These are phyloP conservation scores for Penicillium sp. DNA, from an alignment of 2,329 filamentous ascomycete species.

Conservation along the genomic window DNA sequence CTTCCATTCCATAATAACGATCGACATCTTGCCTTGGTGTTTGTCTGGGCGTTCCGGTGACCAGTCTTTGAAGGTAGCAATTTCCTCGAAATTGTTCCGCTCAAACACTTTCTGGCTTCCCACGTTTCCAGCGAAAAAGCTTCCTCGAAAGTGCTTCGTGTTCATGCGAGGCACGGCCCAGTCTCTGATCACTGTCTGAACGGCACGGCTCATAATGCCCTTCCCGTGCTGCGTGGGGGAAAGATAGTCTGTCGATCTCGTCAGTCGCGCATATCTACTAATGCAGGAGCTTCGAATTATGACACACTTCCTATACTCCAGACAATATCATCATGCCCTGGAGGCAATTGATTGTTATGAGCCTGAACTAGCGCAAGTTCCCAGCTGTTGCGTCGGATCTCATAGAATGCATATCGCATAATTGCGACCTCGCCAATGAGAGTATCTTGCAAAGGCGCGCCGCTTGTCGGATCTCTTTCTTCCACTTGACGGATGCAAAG, in stretches of 20 bases:
- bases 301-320: constrained; percentile 30
- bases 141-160: constrained; percentile 19
- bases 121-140: constrained; percentile 26
- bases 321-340: constrained; percentile 26
- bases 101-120: constrained; percentile 29
- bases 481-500: constrained; percentile 21
- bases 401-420: constrained; percentile 27
- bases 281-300: not conserved
- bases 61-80: constrained; percentile 22
- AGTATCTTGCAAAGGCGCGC: constrained; percentile 11
- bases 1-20: constrained; percentile 19
- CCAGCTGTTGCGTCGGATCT: constrained; percentile 17
- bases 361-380: constrained; percentile 16
- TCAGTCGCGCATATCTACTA: not conserved
- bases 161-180: constrained; percentile 35
- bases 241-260: constrained; percentile 22
- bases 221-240: constrained; percentile 27
- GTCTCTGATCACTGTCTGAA: constrained; percentile 25
- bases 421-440: constrained; percentile 29
- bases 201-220: constrained; percentile 32
- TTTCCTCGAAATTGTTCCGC: constrained; percentile 30
- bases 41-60: constrained; percentile 11
- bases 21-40: constrained; percentile 23
- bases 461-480: constrained; percentile 4
- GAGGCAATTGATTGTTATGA: constrained; percentile 20